These are phyloP conservation scores for Nicotiana noctiflora DNA, from an alignment of 257 asterid genomes.

Conservation along the genomic window DNA sequence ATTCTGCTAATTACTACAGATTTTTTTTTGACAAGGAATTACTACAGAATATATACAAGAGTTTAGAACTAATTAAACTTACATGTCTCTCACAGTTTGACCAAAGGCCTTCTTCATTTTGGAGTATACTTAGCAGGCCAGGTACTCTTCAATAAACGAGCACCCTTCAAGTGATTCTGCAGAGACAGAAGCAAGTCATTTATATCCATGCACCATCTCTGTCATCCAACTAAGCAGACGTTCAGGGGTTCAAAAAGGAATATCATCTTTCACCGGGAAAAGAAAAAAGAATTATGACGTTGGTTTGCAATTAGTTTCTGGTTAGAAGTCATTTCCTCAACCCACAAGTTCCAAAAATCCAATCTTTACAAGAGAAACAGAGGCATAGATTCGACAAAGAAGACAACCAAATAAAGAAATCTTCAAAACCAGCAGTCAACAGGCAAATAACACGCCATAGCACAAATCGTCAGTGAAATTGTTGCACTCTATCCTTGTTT, in stretches of 20 bases:
- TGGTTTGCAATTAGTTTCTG: background rate
- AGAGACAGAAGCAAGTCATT: background rate
- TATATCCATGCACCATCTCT: background rate
- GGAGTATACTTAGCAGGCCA: conserved; percentile 29
- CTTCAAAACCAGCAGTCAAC: background rate
- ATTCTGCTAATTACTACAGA: background rate
- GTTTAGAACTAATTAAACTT: conserved; percentile 26
- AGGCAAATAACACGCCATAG: background rate
- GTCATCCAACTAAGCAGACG: background rate
- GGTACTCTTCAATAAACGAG: conserved; percentile 1
- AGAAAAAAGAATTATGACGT: background rate
- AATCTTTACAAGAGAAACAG: background rate
- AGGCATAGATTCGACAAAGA: background rate
- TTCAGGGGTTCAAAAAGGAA: background rate
- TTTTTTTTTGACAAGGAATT: background rate
- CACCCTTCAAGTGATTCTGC: background rate
- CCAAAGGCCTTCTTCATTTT: conserved; percentile 90
- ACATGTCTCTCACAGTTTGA: conserved; percentile 96
- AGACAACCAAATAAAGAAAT: background rate
- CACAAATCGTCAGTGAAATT: background rate
- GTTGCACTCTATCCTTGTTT: background rate
- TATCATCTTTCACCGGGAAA: background rate
- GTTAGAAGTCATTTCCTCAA: background rate
- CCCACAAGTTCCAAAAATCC: background rate
- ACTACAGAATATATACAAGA: background rate